These are phyloP conservation scores for Pterulicium gracile DNA, from an alignment of 1,284 basidiomycete species.

Conservation along the genomic window DNA sequence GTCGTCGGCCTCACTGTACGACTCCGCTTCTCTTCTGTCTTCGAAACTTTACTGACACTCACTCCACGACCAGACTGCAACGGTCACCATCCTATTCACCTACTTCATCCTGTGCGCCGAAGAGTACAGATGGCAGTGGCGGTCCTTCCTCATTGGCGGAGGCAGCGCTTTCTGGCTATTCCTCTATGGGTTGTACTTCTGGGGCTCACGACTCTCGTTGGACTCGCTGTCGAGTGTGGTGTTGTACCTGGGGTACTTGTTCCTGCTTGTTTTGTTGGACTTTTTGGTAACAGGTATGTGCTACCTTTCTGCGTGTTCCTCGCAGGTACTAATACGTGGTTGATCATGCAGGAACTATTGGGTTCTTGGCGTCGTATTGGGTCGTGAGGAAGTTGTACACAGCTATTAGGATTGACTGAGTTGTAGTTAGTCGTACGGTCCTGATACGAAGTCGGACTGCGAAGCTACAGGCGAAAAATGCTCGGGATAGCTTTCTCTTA, in stretches of 20 bases:
- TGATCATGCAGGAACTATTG: not conserved
- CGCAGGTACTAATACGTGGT: not conserved
- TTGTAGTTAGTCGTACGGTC: too few species aligned
- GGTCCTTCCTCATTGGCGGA: constrained; percentile 89
- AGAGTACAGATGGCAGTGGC: constrained; percentile 98
- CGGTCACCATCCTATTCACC: constrained; percentile 81
- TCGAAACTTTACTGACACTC: not conserved
- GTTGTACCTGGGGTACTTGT: constrained; percentile 88
- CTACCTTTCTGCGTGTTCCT: not conserved
- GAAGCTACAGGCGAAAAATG: too few species aligned
- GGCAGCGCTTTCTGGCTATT: constrained; percentile 92
- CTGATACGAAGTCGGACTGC: too few species aligned
- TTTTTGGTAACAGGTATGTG: constrained; percentile 79
- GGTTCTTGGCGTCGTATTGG: constrained; percentile 4
- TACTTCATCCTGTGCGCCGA: constrained; percentile 94
- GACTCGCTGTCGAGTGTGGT: constrained; percentile 77
- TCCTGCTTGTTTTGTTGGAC: constrained; percentile 73
- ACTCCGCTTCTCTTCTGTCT: not conserved
- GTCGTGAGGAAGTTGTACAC: constrained; percentile 1
- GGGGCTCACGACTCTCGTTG: constrained; percentile 77
- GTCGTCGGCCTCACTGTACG: constrained; percentile 67
- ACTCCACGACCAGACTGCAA: constrained; percentile 45
- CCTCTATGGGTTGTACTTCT: constrained; percentile 79
- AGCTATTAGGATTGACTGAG: constrained; percentile 2
- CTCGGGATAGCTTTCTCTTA: too few species aligned